These are phyloP conservation scores for Nelumbo lutea DNA, from an alignment of 164 flowering plant genomes.

Conservation along the genomic window DNA sequence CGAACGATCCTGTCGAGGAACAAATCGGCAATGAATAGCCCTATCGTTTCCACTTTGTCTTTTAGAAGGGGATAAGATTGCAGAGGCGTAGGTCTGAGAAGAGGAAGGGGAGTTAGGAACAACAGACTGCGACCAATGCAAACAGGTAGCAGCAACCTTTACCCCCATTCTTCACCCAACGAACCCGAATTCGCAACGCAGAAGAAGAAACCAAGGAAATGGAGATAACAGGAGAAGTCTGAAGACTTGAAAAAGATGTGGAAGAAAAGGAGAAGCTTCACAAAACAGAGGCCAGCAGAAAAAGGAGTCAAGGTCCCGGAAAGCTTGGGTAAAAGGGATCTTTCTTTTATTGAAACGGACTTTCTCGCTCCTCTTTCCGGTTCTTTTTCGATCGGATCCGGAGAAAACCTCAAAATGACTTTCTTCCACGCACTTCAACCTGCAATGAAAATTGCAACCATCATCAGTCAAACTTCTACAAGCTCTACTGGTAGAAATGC, in stretches of 20 bases:
- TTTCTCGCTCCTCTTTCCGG: neutral
- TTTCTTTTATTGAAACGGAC: conserved; percentile 9
- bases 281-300: neutral
- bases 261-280: neutral
- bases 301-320: conserved; percentile 4
- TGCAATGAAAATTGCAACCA: conserved; percentile 12
- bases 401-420: conserved; percentile 3
- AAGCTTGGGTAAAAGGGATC: conserved; percentile 3
- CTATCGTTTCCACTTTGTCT: conserved; percentile 20
- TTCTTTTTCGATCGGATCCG: conserved; percentile 10
- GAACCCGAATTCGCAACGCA: neutral
- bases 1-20: conserved; percentile 25
- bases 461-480: neutral
- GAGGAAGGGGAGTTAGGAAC: conserved; percentile 37
- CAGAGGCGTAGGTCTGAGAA: conserved; percentile 43
- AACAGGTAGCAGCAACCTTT: conserved; percentile 39
- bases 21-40: conserved; percentile 24
- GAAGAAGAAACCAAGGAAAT: neutral
- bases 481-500: too few species aligned
- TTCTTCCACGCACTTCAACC: conserved; percentile 16
- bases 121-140: conserved; percentile 55
- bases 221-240: too few species aligned
- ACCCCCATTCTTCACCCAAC: conserved; percentile 32
- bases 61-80: conserved; percentile 36
- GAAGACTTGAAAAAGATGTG: neutral